Evolutionary conservation across 495 filamentous ascomycete species (phyloP).

Genomic region (Lepraria neglecta): DNA sequence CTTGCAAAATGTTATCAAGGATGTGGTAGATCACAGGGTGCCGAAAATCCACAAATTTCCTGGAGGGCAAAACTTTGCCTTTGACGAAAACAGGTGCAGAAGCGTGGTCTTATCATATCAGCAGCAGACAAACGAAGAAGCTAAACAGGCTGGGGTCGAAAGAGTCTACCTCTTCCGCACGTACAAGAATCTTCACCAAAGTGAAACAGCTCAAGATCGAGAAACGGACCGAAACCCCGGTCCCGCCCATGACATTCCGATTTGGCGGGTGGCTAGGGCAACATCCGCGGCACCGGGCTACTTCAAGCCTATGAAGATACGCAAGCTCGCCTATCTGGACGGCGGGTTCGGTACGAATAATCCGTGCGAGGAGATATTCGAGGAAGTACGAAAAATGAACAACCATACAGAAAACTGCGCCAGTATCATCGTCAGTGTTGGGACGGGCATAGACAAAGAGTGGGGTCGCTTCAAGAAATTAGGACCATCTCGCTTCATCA

Average conservation of each 20-base stretch:
- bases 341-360: slow-evolving; percentile 34
- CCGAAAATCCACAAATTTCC: slow-evolving; percentile 22
- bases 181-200: slow-evolving; percentile 22
- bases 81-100: slow-evolving; percentile 33
- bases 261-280: slow-evolving; percentile 49
- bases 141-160: not conserved
- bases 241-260: slow-evolving; percentile 31
- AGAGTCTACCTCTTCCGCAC: slow-evolving; percentile 22
- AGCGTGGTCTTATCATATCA: slow-evolving; percentile 22
- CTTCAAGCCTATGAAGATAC: slow-evolving; percentile 37
- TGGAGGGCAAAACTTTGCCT: slow-evolving; percentile 25
- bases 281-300: slow-evolving; percentile 49
- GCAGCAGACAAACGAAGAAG: slow-evolving; percentile 5
- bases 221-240: slow-evolving; percentile 26
- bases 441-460: slow-evolving; percentile 27
- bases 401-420: slow-evolving; percentile 16
- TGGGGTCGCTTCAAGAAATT: slow-evolving; percentile 10
- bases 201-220: not conserved
- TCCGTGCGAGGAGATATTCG: slow-evolving; percentile 28
- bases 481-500: slow-evolving; percentile 14
- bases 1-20: slow-evolving; percentile 23
- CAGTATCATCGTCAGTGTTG: slow-evolving; percentile 30
- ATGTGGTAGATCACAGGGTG: slow-evolving; percentile 21
- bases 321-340: slow-evolving; percentile 26
- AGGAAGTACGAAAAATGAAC: slow-evolving; percentile 26